Evolutionary conservation across 2,329 filamentous ascomycete species (phyloP).

Genomic region (Hymenotorrendiella dingleyae): DNA sequence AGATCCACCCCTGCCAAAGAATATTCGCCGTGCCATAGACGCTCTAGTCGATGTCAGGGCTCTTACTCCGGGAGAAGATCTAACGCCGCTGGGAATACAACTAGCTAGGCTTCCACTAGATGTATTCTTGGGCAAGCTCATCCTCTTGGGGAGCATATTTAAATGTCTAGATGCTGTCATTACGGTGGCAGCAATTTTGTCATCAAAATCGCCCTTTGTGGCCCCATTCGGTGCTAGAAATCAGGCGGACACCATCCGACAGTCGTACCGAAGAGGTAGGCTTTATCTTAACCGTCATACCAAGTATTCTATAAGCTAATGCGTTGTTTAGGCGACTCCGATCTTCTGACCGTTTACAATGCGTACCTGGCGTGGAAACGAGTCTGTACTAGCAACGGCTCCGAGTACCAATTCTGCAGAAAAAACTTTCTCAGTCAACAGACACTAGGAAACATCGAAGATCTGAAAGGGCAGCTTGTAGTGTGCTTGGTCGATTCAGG

Average conservation of each 20-base stretch:
- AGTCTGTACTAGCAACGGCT: slow-evolving; percentile 63
- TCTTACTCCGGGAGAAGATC: slow-evolving; percentile 70
- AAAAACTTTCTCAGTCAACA: slow-evolving; percentile 93
- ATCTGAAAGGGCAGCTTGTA: slow-evolving; percentile 87
- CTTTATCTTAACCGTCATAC: not conserved
- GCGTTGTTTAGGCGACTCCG: slow-evolving; percentile 73
- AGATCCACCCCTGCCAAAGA: slow-evolving; percentile 85
- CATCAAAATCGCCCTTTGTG: slow-evolving; percentile 90
- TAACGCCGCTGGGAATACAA: slow-evolving; percentile 82
- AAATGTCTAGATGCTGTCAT: slow-evolving; percentile 87
- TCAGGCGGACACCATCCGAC: slow-evolving; percentile 73
- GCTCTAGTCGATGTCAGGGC: slow-evolving; percentile 90
- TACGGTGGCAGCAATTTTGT: slow-evolving; percentile 87
- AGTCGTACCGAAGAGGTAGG: slow-evolving; percentile 66
- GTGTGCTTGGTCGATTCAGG: slow-evolving; percentile 81
- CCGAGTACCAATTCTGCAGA: slow-evolving; percentile 84
- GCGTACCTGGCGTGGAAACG: slow-evolving; percentile 87
- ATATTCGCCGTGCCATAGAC: slow-evolving; percentile 88
- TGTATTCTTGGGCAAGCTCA: slow-evolving; percentile 90
- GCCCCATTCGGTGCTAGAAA: slow-evolving; percentile 77
- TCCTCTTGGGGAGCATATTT: slow-evolving; percentile 80
- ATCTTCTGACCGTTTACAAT: slow-evolving; percentile 88
- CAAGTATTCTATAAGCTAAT: slow-evolving; percentile 1
- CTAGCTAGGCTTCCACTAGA: slow-evolving; percentile 86
- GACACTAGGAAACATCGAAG: slow-evolving; percentile 86